Base-by-base conservation (phyloP, 2,329 filamentous ascomycete species). In the Penicillium crustosum region DNA sequence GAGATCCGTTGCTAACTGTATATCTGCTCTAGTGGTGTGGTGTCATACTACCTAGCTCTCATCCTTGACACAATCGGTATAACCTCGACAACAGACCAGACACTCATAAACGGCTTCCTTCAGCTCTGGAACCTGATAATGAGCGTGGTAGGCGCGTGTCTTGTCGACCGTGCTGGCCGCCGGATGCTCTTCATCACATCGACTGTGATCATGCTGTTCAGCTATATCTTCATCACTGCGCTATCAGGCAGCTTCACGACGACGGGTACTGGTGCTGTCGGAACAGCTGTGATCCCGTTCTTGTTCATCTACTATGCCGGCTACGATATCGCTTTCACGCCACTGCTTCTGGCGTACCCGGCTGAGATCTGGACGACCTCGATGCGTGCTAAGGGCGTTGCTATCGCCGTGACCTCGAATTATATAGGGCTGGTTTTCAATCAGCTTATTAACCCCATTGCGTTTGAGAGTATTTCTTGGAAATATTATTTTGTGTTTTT, bases 231-330 rank as follows among this genome's bases (percentile, higher is more conserved):
- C n/a, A 59, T 64, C 25, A 70, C 69, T 1, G 69, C 62, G 0
- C 51, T 73, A 0, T 68, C 64, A 0, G 69, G 61, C 0, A 56
- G 57, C 3, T 72, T 70, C 53, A 53, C 61, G 0, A 36, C 58
- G 1, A 65, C 60, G 2, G 38, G 36, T 1, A 49, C 54, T 4
- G 35, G 50, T 1, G 55, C 58, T 2, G 62, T 61, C 0, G 70
- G 70, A 7, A 67, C 59, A 4, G 67, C 67, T 1, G 69, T 70
- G 2, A 67, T 72, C 12, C 67, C 68, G 1, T 65, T 71, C 27
- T 51, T 72, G 6, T 72, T 70, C 38, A 59, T 69, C 29, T 71
- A 66, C 58, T 70, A 67, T 38, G 64, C 64, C 0, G 66, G 66
- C 8, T 70, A 70, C 21, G 62, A 64, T 17, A 64, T 69, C 23